Evolutionary conservation across 129 eudicot genomes (phyloP), one percentile per base, ranked within the genome.

Genomic region (Escallonia rubra): DNA sequence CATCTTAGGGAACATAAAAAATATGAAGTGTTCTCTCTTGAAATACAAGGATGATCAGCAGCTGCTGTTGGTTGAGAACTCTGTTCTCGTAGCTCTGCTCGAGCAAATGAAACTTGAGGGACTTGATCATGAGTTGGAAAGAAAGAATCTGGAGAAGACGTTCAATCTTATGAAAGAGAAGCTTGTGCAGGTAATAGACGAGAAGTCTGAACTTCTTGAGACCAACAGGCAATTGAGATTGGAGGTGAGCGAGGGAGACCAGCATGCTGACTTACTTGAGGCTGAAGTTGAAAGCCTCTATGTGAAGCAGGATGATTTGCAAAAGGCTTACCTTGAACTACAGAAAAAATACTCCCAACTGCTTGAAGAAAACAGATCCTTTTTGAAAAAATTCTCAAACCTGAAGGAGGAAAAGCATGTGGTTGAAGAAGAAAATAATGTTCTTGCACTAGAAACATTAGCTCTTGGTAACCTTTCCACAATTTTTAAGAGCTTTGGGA

Each of bases 61-160:
- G 63, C 72, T 68, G 79, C 72, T 89, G 34, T 56, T 78, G 65
- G 65, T 93, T 48, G 95, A 93, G 82, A 93, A 93, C 71, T 78
- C 82, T 0, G 84, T 93, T 61, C 76, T 84, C 43, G 41, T 78
- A 54, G 74, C 92, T 65, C 45, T 84, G 10, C 81, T 89, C 7
- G 69, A 72, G 75, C 91, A 88, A 63, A 78, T 86, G 64, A 79
- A 76, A 66, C 66, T 46, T 5, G 82, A 85, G 61, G 82, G 75
- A 11, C 63, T 45, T 6, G 96, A 89, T 72, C 72, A 86, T 39
- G 85, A 81, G 49, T 71, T 68, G n/a, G 74, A 80, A 75, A 81
- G 79, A 65, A 56, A 65, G 9, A 34, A 52, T 23, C 51, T 86
- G 72, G 77, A 70, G 43, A 66, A 72, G 42, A 82, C 75, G 43